Evolutionary conservation across 2,329 filamentous ascomycete genomes (phyloP).

Genomic region (Ambrosiella cleistominuta): DNA sequence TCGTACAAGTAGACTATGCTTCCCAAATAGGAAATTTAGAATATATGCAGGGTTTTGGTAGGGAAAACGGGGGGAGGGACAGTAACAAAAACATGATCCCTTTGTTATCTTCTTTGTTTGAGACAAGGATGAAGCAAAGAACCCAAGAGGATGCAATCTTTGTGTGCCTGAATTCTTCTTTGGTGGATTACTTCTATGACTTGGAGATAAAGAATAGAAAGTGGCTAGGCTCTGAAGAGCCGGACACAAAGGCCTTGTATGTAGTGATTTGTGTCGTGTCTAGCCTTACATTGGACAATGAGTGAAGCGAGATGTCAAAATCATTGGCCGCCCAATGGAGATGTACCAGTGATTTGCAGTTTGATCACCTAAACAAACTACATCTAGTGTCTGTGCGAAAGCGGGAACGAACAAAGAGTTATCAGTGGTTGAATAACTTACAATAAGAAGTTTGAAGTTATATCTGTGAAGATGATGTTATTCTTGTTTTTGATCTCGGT

Average conservation of each 20-base stretch:
- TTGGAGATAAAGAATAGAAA: not conserved
- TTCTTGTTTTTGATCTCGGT: too few relatives aligned
- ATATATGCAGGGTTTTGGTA: not conserved
- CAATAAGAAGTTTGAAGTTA: too few relatives aligned
- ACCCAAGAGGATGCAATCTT: not conserved
- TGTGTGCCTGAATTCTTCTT: not conserved
- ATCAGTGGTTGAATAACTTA: not conserved
- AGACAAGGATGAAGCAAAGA: not conserved
- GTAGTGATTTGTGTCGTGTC: too few relatives aligned
- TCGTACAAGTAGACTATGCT: not conserved
- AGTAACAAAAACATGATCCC: not conserved
- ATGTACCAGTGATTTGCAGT: not conserved
- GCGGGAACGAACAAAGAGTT: not conserved
- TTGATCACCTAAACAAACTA: not conserved
- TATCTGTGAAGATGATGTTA: too few relatives aligned
- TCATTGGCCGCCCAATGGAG: not conserved
- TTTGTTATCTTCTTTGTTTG: not conserved
- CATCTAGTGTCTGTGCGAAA: not conserved
- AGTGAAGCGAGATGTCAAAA: not conserved
- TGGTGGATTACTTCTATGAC: not conserved
- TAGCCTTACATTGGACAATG: not conserved
- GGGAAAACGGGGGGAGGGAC: not conserved
- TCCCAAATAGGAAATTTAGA: constrained; percentile 1
- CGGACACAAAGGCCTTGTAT: too few relatives aligned
- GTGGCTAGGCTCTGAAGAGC: too few relatives aligned